Conservation (phyloP, 2,329 filamentous ascomycete genomes). For the Nigrograna mackinnonii region DNA sequence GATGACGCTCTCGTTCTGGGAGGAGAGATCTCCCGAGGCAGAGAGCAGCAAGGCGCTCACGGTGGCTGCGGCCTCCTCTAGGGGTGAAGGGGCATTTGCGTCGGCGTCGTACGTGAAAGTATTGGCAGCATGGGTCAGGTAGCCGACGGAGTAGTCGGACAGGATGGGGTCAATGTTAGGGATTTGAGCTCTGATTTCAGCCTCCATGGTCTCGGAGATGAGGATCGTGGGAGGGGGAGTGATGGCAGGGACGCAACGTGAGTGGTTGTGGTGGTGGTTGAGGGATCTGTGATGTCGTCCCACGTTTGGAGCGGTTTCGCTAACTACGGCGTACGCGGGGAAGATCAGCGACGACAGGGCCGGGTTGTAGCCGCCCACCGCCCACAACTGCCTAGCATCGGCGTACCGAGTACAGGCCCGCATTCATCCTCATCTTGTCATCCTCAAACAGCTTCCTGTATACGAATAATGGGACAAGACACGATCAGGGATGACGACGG, state of each 20-base stretch:
- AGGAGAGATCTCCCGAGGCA: constrained; percentile 81
- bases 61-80: constrained; percentile 80
- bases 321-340: no score
- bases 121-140: constrained; percentile 89
- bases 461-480: no score
- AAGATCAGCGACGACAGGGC: no score
- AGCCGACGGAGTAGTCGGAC: constrained; percentile 91
- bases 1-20: constrained; percentile 75
- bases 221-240: constrained; percentile 1
- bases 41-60: constrained; percentile 90
- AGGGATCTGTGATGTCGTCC: no score
- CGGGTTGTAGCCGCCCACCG: no score
- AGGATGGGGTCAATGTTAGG: constrained; percentile 87
- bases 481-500: no score
- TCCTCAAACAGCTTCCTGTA: no score
- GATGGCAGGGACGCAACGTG: constrained; percentile 6
- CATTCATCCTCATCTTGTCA: no score
- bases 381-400: no score
- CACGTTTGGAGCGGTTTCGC: no score
- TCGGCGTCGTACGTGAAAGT: constrained; percentile 80
- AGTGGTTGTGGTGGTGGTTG: no score
- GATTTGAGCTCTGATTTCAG: constrained; percentile 81
- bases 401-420: no score
- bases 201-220: constrained; percentile 66
- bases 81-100: constrained; percentile 68